Percentiles rank a stretch among this genome's conserved stretches.
phyloP scores from a whole-genome alignment of 306 rosid species.

The Inga leiocalycina region DNA sequence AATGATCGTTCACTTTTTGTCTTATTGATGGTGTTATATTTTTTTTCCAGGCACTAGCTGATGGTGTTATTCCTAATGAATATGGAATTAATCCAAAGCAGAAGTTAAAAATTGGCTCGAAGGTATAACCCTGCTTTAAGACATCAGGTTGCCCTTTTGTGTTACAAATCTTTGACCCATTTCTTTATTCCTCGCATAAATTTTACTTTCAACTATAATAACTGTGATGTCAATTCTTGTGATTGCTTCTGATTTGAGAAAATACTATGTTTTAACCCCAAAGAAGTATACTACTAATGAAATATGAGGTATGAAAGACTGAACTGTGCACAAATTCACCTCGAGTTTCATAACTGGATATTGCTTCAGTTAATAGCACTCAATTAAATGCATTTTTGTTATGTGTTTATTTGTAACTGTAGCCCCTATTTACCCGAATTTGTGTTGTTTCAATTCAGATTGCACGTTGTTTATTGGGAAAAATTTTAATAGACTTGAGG shows the following conservation, averaged over 20 bases:
- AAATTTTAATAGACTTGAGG: conserved; percentile 88
- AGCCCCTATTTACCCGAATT: conserved; percentile 31
- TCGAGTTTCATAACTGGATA: conserved; percentile 25
- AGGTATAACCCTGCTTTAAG: conserved; percentile 52
- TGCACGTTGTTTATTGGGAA: conserved; percentile 97
- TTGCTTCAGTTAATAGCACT: conserved; percentile 27
- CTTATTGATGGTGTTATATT: conserved; percentile 1
- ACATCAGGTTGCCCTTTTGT: conserved; percentile 25
- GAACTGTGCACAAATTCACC: background rate
- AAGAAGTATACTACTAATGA: conserved; percentile 19
- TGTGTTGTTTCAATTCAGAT: conserved; percentile 54
- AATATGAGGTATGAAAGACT: conserved; percentile 4
- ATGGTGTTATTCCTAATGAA: conserved; percentile 98
- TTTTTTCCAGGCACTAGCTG: conserved; percentile 80
- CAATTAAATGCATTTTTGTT: conserved; percentile 19
- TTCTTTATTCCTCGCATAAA: background rate
- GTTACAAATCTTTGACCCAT: background rate
- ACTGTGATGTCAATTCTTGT: background rate
- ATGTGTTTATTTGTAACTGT: conserved; percentile 1
- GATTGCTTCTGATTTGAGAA: conserved; percentile 7
- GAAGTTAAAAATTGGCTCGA: conserved; percentile 92
- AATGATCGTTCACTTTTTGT: conserved; percentile 22
- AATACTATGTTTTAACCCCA: conserved; percentile 14
- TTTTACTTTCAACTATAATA: background rate
- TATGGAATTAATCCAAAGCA: conserved; percentile 94